Base-by-base conservation (phyloP, 306 rosid species). In the Vachellia collinsii region DNA sequence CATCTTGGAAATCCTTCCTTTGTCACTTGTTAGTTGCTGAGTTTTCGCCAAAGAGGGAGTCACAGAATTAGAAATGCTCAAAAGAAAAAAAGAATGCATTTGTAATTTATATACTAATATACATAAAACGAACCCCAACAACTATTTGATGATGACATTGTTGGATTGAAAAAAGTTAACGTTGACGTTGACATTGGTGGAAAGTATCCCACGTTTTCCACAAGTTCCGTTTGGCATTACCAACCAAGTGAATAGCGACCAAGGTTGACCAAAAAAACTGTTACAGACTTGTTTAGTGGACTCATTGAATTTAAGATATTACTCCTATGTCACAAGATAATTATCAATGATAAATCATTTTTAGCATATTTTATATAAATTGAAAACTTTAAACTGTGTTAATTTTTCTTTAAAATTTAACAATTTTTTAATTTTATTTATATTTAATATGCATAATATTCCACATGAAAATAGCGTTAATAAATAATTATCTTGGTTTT, bases 1-100 rank as follows among this genome's bases (percentile, higher is more conserved):
- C 99, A 94, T 94, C 2, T 74, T 75, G 25, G 44, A 12, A 16
- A 6, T 8, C 34, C 63, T 56, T 56, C 29, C 77, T 46, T 11
- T 47, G 38, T 12, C 42, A 11, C 14, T 23, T 5, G 8, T 4
- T n/a, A 43, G 38, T 11, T 20, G 42, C 67, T 5, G 17, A 59
- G 54, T 19, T 4, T 34, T 6, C 14, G 14, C 42, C 6, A 7
- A 3, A 10, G 56, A 13, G 11, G n/a, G 37, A 7, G 68, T 20
- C 0, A 6, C 1, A 4, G 12, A 44, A 29, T 29, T 29, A 29
- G 34, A 20, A 9, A 3, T 16, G 58, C 22, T 19, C 9, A 19
- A 17, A 11, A 44, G 50, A 44, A 44, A 11, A 16, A 1, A 5
- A 50, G 5, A 14, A 14, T 4, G 20, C n/a, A 12, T 5, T 50